Percentiles rank a stretch among this genome's conserved stretches.
phyloP scores from a whole-genome alignment of 495 filamentous ascomycete species.

The Annulohypoxylon moriforme region DNA sequence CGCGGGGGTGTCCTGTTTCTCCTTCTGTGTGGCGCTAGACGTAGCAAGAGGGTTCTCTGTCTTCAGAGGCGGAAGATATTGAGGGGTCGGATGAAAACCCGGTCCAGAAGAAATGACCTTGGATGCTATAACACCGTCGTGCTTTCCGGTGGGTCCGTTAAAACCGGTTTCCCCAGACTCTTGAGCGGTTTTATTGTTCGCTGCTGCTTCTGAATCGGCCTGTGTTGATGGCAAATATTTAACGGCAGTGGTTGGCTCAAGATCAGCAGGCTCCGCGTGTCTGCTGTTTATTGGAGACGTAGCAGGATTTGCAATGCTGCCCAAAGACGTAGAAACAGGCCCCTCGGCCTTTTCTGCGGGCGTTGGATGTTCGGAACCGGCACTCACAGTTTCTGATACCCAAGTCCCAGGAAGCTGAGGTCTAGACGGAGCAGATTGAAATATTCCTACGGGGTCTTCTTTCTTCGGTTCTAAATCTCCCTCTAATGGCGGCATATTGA shows the following conservation, averaged over 20 bases:
- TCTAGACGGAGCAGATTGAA: conserved; percentile 45
- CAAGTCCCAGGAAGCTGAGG: conserved; percentile 73
- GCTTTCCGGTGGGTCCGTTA: conserved; percentile 35
- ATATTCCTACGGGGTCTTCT: conserved; percentile 22
- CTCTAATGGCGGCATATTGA: conserved; percentile 19
- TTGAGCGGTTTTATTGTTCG: conserved; percentile 9
- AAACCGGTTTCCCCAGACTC: conserved; percentile 1
- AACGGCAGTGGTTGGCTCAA: conserved; percentile 42
- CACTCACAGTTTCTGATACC: conserved; percentile 67
- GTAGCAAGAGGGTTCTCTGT: conserved; percentile 28
- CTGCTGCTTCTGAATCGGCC: background rate
- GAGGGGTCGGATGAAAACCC: conserved; percentile 30
- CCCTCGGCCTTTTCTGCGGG: conserved; percentile 33
- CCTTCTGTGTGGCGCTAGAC: background rate
- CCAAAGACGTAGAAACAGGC: conserved; percentile 14
- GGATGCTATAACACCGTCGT: conserved; percentile 32
- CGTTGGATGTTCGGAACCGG: conserved; percentile 41
- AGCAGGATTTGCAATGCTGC: conserved; percentile 24
- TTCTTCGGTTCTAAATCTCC: conserved; percentile 24
- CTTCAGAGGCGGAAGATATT: conserved; percentile 38
- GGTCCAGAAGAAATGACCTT: conserved; percentile 35
- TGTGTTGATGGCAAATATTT: conserved; percentile 22
- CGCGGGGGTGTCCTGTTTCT: background rate
- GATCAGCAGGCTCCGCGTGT: conserved; percentile 38
- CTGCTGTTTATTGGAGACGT: conserved; percentile 39